Base-by-base conservation (phyloP, 805 yeast species). In the Blastobotrys mokoenaii region DNA sequence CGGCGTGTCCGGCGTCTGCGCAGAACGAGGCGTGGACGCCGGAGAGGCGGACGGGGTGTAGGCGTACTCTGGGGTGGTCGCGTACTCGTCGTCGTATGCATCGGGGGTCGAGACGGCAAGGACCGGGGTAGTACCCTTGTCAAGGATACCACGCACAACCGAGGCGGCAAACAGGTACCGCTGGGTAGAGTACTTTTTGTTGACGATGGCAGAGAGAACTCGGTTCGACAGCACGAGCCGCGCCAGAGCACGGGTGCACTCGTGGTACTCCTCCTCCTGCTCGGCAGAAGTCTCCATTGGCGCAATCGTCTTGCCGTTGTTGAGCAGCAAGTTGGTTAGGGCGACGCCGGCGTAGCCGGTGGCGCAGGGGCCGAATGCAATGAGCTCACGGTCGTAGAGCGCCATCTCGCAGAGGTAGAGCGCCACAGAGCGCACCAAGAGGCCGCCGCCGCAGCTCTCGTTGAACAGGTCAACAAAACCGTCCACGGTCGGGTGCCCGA, bases 401-500 rank as follows among this genome's bases (percentile, higher is more conserved):
- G 69, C 49, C 37, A 62, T 48, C 52, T 65, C 70, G 51, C 68
- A 58, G 16, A 67, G 53, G 48, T 64, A 68, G 49, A 60, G 54
- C 8, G 67, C 54, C 31, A 61, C 45, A 38, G 51, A 47, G 30
- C 53, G 51, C 14, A 51, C 44, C 37, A 39, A 41, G 37, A 31
- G 15, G 39, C 27, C 44, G 37, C 39, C 41, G 41, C 34, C 40
- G 17, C 54, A 47, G 6, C 14, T n/a, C 25, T 48, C 47, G 34
- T 56, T 46, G 30, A 42, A 40, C 33, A 50, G 46, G 44, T 65
- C 67, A 40, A 69, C 54, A 48, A 60, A 80, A 49, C 74, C 73
- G 43, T 67, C 69, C 38, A 72, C 57, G 51, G 74, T 72, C 2
- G 94, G 86, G 51, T 79, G 85, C 40, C 74, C 74, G 44, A 86